A percentile compares a stretch with the other conserved stretches of the same genome.
Evolutionary conservation across 192 early-diverging fungal genomes (phyloP).

Genomic region (Coemansia sp.): DNA sequence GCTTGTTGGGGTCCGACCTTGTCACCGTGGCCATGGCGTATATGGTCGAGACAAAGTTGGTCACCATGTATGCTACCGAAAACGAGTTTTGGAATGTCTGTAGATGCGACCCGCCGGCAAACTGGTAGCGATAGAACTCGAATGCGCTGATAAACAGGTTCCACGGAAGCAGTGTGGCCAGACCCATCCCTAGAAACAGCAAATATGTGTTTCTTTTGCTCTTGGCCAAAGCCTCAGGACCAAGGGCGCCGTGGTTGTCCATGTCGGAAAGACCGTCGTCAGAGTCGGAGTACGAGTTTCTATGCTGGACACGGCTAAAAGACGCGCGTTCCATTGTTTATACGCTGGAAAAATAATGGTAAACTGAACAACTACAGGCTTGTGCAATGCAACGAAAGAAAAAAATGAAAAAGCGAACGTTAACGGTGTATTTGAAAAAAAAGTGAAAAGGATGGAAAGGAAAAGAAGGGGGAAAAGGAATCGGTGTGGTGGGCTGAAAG

Average conservation of each 20-base stretch:
- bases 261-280: slow-evolving; percentile 7
- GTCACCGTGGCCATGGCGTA: slow-evolving; percentile 55
- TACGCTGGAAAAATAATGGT: neutral
- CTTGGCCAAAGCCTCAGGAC: neutral
- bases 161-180: slow-evolving; percentile 77
- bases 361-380: neutral
- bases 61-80: slow-evolving; percentile 62
- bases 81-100: slow-evolving; percentile 80
- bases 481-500: neutral
- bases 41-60: slow-evolving; percentile 59
- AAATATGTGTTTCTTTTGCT: slow-evolving; percentile 54
- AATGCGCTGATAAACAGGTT: slow-evolving; percentile 81
- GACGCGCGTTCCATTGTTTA: slow-evolving; percentile 1
- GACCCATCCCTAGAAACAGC: slow-evolving; percentile 72
- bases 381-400: neutral
- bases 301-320: neutral
- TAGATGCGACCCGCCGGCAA: slow-evolving; percentile 60
- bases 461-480: neutral
- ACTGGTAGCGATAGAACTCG: slow-evolving; percentile 67
- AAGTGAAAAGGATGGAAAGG: neutral
- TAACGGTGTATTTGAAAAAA: neutral
- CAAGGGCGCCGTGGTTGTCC: neutral
- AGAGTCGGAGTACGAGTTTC: neutral
- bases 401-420: neutral
- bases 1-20: slow-evolving; percentile 34